These are phyloP conservation scores for Solanum piurae DNA, from an alignment of 257 asterid genomes.

Conservation along the genomic window DNA sequence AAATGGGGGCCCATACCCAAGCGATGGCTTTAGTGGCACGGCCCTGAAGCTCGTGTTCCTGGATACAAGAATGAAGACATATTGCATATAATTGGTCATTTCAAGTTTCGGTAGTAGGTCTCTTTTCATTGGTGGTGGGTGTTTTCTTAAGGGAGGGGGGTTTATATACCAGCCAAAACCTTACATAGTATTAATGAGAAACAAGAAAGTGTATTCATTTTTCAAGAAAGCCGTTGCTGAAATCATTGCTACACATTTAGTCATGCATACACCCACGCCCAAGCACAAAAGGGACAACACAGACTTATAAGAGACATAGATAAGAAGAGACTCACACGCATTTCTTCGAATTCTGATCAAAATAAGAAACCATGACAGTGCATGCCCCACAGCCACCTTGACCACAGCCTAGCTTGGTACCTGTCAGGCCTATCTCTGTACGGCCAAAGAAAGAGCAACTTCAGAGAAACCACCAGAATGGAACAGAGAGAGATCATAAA, in stretches of 20 bases:
- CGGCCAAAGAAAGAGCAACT: constrained; percentile 1
- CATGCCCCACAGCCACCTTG: constrained; percentile 99
- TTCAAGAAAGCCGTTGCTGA: background rate
- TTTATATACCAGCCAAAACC: background rate
- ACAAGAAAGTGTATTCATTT: background rate
- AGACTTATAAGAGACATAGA: background rate
- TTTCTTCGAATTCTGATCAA: constrained; percentile 60
- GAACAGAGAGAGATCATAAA: background rate
- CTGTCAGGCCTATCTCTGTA: constrained; percentile 75
- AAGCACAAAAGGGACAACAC: background rate
- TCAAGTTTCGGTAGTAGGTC: background rate
- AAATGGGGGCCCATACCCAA: too few species aligned
- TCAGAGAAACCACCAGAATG: constrained; percentile 3
- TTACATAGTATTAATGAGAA: background rate
- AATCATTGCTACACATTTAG: background rate
- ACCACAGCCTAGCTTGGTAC: constrained; percentile 97
- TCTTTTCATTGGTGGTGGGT: background rate
- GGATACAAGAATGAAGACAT: background rate
- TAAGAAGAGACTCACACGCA: constrained; percentile 67
- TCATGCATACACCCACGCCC: background rate
- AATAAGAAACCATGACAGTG: constrained; percentile 91
- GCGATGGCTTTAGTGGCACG: too few species aligned
- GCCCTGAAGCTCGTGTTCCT: background rate
- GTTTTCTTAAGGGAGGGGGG: background rate
- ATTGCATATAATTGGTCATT: background rate